Conservation (phyloP, 2,329 filamentous ascomycete genomes). For the Pseudogymnoascus sp. region DNA sequence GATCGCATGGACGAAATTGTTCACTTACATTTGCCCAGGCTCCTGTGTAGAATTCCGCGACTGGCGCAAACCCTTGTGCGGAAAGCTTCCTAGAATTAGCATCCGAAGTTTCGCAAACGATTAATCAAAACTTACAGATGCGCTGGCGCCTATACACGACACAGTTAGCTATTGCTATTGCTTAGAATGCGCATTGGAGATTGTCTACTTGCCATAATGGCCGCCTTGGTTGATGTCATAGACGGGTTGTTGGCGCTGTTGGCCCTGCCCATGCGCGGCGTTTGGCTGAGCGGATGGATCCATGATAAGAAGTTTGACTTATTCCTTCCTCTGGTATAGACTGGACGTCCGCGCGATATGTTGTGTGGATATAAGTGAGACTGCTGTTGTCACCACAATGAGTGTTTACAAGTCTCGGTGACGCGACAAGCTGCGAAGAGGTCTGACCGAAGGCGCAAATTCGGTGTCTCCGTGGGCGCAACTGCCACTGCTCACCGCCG, state of each 20-base stretch:
- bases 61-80: slow-evolving; percentile 79
- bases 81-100: slow-evolving; percentile 55
- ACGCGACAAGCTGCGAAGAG: slow-evolving; percentile 4
- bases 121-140: slow-evolving; percentile 46
- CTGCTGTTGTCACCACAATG: neutral
- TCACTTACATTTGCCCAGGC: slow-evolving; percentile 83
- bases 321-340: neutral
- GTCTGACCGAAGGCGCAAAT: slow-evolving; percentile 1
- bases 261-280: slow-evolving; percentile 40
- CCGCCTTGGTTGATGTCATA: slow-evolving; percentile 69
- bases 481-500: slow-evolving; percentile 7
- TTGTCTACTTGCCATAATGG: slow-evolving; percentile 59
- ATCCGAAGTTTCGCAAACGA: neutral
- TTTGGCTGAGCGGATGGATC: slow-evolving; percentile 46
- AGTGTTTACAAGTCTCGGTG: slow-evolving; percentile 5
- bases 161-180: slow-evolving; percentile 18
- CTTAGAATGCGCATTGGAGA: neutral
- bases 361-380: neutral
- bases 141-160: slow-evolving; percentile 52
- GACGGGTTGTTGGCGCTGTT: slow-evolving; percentile 47
- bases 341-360: neutral
- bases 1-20: slow-evolving; percentile 15
- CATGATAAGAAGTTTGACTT: slow-evolving; percentile 34
- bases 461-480: slow-evolving; percentile 1
- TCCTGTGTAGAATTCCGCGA: slow-evolving; percentile 82